Conservation (phyloP, 2,329 filamentous ascomycete genomes). For the Apiospora saccharicola region DNA sequence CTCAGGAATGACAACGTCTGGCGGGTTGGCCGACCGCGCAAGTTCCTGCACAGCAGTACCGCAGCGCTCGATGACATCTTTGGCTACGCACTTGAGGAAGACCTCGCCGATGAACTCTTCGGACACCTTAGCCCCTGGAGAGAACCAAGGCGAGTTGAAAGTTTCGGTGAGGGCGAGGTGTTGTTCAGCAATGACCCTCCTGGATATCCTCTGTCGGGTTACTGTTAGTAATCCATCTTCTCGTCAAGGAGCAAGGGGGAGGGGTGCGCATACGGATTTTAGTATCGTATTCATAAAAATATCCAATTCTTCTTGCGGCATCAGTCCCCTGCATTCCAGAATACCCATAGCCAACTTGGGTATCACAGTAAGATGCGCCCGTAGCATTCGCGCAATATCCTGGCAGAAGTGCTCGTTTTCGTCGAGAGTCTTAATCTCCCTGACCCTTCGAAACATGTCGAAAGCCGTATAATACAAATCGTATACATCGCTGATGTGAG, state of each 20-base stretch:
- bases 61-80: slow-evolving; percentile 86
- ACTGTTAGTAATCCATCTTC: neutral
- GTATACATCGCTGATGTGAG: slow-evolving; percentile 92
- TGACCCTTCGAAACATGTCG: slow-evolving; percentile 83
- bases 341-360: slow-evolving; percentile 95
- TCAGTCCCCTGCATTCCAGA: slow-evolving; percentile 84
- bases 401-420: slow-evolving; percentile 91
- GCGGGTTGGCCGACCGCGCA: slow-evolving; percentile 76
- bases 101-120: slow-evolving; percentile 94
- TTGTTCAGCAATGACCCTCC: slow-evolving; percentile 96
- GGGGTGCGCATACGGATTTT: slow-evolving; percentile 72
- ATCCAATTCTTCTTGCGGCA: slow-evolving; percentile 83
- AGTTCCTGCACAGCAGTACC: slow-evolving; percentile 78
- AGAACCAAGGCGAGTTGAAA: slow-evolving; percentile 90
- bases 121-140: slow-evolving; percentile 76
- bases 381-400: slow-evolving; percentile 78
- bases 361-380: slow-evolving; percentile 91
- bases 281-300: slow-evolving; percentile 95
- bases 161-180: slow-evolving; percentile 95
- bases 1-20: slow-evolving; percentile 75
- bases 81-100: slow-evolving; percentile 90
- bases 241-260: slow-evolving; percentile 23
- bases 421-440: slow-evolving; percentile 82
- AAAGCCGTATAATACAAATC: slow-evolving; percentile 98
- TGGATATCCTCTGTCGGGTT: slow-evolving; percentile 79